Conservation (phyloP, 2,329 filamentous ascomycete species). For the Verticillium isaacii region DNA sequence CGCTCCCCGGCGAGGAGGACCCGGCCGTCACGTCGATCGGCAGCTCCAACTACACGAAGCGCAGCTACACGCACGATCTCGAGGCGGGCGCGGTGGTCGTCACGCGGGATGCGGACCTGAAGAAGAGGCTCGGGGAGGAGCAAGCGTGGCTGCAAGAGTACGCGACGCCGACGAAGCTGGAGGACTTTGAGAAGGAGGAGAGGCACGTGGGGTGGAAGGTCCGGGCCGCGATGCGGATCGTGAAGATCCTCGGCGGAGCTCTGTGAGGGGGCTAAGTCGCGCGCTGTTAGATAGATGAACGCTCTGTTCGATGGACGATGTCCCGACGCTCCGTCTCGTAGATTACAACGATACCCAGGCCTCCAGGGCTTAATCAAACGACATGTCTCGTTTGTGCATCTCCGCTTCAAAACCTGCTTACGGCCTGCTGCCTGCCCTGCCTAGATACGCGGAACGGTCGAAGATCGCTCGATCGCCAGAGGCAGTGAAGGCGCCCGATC, state of each 20-base stretch:
- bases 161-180: slow-evolving; percentile 61
- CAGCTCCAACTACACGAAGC: slow-evolving; percentile 92
- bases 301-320: no score
- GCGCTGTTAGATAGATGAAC: no score
- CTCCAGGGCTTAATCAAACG: no score
- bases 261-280: slow-evolving; percentile 43
- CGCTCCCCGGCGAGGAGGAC: slow-evolving; percentile 57
- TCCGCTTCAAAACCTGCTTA: no score
- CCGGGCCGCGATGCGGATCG: slow-evolving; percentile 89
- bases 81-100: slow-evolving; percentile 86
- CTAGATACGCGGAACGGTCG: no score
- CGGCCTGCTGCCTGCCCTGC: no score
- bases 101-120: slow-evolving; percentile 69
- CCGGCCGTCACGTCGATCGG: slow-evolving; percentile 82
- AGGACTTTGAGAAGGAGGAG: slow-evolving; percentile 78
- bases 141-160: slow-evolving; percentile 75
- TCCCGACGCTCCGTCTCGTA: no score
- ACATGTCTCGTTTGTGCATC: no score
- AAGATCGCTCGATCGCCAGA: no score
- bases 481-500: no score
- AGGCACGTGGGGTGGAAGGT: slow-evolving; percentile 82
- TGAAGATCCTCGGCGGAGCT: slow-evolving; percentile 80
- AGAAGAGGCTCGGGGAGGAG: slow-evolving; percentile 71
- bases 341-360: no score
- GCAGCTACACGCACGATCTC: slow-evolving; percentile 87